A percentile compares a stretch with the other conserved stretches of the same genome.
These are phyloP conservation scores for Parathielavia hyrcaniae DNA, from an alignment of 495 filamentous ascomycete genomes.

Conservation along the genomic window DNA sequence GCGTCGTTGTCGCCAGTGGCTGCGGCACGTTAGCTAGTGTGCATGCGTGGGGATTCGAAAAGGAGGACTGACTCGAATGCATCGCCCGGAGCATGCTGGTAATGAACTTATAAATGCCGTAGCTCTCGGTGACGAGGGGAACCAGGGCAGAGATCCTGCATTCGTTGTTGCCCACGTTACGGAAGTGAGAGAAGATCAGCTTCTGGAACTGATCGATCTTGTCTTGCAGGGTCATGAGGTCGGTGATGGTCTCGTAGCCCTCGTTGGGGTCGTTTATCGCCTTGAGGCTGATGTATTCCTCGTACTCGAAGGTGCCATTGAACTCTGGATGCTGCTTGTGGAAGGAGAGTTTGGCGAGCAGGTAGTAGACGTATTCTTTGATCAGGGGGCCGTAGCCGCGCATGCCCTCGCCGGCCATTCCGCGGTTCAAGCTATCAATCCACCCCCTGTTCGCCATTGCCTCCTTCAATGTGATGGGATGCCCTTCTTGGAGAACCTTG, in stretches of 20 bases:
- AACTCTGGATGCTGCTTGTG: conserved; percentile 96
- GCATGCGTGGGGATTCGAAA: conserved; percentile 15
- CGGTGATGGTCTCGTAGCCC: conserved; percentile 95
- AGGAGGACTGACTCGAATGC: conserved; percentile 72
- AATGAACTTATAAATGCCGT: conserved; percentile 95
- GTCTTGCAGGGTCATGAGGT: conserved; percentile 94
- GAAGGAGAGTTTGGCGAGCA: conserved; percentile 87
- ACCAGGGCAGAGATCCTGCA: conserved; percentile 92
- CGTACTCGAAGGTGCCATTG: conserved; percentile 98
- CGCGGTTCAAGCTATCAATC: conserved; percentile 87
- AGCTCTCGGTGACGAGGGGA: conserved; percentile 92
- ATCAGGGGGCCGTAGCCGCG: conserved; percentile 90
- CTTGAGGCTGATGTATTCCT: conserved; percentile 97
- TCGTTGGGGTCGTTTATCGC: conserved; percentile 98
- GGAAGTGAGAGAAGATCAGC: conserved; percentile 93
- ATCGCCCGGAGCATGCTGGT: conserved; percentile 93
- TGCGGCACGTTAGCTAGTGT: conserved; percentile 35
- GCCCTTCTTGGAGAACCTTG: conserved; percentile 94
- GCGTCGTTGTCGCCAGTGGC: conserved; percentile 93
- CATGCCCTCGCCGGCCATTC: conserved; percentile 76
- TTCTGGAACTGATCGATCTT: conserved; percentile 98
- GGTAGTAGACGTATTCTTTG: conserved; percentile 89
- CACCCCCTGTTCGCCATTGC: conserved; percentile 82
- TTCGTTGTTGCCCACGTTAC: conserved; percentile 84
- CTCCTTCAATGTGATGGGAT: conserved; percentile 78